phyloP scores from a whole-genome alignment of 345 rosid genomes.

The Draba incana region DNA sequence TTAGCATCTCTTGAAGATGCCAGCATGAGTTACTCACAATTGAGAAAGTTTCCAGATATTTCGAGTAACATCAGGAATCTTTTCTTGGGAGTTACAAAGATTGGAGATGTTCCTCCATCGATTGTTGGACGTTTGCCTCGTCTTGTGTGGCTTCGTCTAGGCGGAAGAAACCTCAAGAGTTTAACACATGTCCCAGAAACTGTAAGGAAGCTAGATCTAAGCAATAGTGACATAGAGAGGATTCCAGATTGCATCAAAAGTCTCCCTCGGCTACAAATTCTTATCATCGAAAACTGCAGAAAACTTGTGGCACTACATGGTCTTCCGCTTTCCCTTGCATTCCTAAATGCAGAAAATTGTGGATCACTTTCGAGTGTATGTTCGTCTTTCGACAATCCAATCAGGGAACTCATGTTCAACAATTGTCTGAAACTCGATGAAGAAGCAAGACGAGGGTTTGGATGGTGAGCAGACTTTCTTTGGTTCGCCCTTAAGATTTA shows the following conservation, averaged over 20 bases:
- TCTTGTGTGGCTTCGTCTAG: neutral
- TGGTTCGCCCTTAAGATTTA: neutral
- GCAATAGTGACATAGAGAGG: neutral
- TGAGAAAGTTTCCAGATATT: constrained; percentile 33
- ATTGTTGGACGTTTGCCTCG: too few relatives aligned
- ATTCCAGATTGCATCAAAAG: neutral
- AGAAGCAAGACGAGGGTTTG: constrained; percentile 11
- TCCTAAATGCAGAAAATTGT: neutral
- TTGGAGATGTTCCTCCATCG: constrained; percentile 24
- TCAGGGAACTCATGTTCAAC: neutral
- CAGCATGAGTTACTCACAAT: neutral
- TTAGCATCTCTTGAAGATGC: constrained; percentile 11
- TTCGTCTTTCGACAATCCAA: neutral
- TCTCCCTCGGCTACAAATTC: accelerated
- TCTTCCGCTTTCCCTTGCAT: neutral
- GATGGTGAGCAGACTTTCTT: too few relatives aligned
- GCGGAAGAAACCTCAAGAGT: constrained; percentile 16
- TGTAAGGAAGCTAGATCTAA: neutral
- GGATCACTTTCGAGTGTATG: neutral
- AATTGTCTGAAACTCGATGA: neutral
- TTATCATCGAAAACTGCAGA: neutral
- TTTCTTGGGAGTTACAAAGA: neutral
- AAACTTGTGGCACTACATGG: constrained; percentile 2
- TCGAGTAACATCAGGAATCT: constrained; percentile 14
- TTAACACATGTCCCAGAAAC: constrained; percentile 14